These are phyloP conservation scores for Tylopilus rubrobrunneus DNA, from an alignment of 768 basidiomycete genomes.

Conservation along the genomic window DNA sequence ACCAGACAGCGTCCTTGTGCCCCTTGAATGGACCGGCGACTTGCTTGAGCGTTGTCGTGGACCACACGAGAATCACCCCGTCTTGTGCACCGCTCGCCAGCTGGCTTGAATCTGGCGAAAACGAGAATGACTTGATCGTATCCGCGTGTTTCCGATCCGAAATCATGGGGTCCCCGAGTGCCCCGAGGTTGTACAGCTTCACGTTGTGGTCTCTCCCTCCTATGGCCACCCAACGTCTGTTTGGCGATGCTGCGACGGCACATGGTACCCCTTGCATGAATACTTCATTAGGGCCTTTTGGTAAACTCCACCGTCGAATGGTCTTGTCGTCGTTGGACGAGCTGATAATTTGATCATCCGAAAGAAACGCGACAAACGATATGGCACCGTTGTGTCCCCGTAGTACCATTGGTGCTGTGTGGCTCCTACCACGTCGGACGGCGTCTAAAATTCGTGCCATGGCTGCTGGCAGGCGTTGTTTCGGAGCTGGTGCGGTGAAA, in stretches of 20 bases:
- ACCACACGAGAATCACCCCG: constrained; percentile 18
- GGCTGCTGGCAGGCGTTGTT: neutral
- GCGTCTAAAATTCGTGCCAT: constrained; percentile 7
- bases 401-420: constrained; percentile 1
- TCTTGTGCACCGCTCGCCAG: constrained; percentile 18
- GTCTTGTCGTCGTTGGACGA: constrained; percentile 17
- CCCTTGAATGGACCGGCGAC: constrained; percentile 7
- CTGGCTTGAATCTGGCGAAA: constrained; percentile 15
- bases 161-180: neutral
- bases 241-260: constrained; percentile 5
- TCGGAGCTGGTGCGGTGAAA: neutral
- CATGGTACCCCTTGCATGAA: constrained; percentile 4
- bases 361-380: constrained; percentile 18
- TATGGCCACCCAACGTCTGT: constrained; percentile 14
- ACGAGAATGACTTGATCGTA: constrained; percentile 12
- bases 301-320: constrained; percentile 16
- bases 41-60: constrained; percentile 1
- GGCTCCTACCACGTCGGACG: neutral
- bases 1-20: constrained; percentile 15
- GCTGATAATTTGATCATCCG: constrained; percentile 13
- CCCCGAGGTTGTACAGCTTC: constrained; percentile 3
- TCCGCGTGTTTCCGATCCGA: constrained; percentile 3
- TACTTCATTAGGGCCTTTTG: neutral
- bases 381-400: constrained; percentile 12
- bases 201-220: constrained; percentile 17